Evolutionary conservation across 2,329 filamentous ascomycete species (phyloP).

Genomic region (Emydomyces testavorans): DNA sequence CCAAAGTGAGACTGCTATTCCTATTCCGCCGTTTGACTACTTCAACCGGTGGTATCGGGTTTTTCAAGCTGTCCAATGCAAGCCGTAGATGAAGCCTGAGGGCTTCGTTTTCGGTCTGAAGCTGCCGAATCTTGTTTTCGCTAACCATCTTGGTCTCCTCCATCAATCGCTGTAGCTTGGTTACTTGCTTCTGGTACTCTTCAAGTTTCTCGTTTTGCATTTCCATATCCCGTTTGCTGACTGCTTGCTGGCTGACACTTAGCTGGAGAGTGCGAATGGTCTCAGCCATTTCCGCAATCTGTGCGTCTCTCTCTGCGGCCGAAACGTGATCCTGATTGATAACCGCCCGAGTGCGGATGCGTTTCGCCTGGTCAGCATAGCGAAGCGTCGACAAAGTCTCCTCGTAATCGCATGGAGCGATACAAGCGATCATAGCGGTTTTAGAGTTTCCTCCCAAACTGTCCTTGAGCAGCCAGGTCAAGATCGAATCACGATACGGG

Average conservation of each 20-base stretch:
- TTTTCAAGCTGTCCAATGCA: conserved; percentile 73
- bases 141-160: conserved; percentile 83
- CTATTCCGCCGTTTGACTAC: conserved; percentile 23
- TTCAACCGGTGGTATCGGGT: conserved; percentile 59
- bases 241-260: conserved; percentile 50
- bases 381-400: conserved; percentile 92
- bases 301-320: conserved; percentile 82
- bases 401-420: conserved; percentile 89
- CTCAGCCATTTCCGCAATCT: conserved; percentile 89
- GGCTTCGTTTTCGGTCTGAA: conserved; percentile 84
- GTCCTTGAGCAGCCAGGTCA: conserved; percentile 85
- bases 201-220: conserved; percentile 75
- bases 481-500: conserved; percentile 80
- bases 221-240: conserved; percentile 62
- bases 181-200: conserved; percentile 85
- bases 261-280: conserved; percentile 81
- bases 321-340: conserved; percentile 94
- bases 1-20: conserved; percentile 30
- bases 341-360: conserved; percentile 83
- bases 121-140: conserved; percentile 83
- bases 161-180: conserved; percentile 87
- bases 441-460: conserved; percentile 93
- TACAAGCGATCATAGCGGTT: conserved; percentile 98
- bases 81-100: conserved; percentile 77
- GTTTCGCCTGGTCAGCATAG: conserved; percentile 95